Percentiles rank a stretch among this genome's conserved stretches.
Conservation (phyloP, 306 rosid genomes). For the Arachis stenosperma region DNA sequence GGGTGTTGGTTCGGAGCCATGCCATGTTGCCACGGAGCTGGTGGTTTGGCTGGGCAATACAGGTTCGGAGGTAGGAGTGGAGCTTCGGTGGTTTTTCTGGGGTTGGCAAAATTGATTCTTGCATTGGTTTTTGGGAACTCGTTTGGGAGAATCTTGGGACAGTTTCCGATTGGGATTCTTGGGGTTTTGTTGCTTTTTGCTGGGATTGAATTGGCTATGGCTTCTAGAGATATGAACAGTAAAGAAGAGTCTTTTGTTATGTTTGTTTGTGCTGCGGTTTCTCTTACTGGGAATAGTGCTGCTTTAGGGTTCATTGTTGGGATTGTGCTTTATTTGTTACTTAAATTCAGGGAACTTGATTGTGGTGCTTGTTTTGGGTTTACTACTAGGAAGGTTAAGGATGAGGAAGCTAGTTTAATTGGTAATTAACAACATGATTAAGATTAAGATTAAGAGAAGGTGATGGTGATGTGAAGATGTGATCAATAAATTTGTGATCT, state of each 20-base stretch:
- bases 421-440: slow-evolving; percentile 6
- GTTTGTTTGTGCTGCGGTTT: slow-evolving; percentile 83
- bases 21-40: slow-evolving; percentile 92
- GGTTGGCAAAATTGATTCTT: slow-evolving; percentile 59
- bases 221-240: slow-evolving; percentile 64
- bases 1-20: slow-evolving; percentile 95
- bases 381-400: slow-evolving; percentile 28
- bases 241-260: slow-evolving; percentile 73
- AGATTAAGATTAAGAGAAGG: neutral
- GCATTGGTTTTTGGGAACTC: slow-evolving; percentile 75
- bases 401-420: slow-evolving; percentile 41
- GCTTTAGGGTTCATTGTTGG: slow-evolving; percentile 80
- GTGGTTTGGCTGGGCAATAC: slow-evolving; percentile 86
- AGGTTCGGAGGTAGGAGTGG: slow-evolving; percentile 87
- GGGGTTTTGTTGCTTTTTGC: slow-evolving; percentile 78
- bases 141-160: slow-evolving; percentile 55
- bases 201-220: slow-evolving; percentile 79
- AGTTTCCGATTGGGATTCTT: slow-evolving; percentile 66
- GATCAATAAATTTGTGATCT: neutral
- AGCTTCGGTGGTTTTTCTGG: slow-evolving; percentile 70
- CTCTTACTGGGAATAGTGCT: slow-evolving; percentile 75
- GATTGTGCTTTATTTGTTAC: slow-evolving; percentile 55
- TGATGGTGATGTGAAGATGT: neutral
- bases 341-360: slow-evolving; percentile 66
- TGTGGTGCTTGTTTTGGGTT: slow-evolving; percentile 34